phyloP scores from a whole-genome alignment of 495 filamentous ascomycete species.

The Penicillium arizonense region DNA sequence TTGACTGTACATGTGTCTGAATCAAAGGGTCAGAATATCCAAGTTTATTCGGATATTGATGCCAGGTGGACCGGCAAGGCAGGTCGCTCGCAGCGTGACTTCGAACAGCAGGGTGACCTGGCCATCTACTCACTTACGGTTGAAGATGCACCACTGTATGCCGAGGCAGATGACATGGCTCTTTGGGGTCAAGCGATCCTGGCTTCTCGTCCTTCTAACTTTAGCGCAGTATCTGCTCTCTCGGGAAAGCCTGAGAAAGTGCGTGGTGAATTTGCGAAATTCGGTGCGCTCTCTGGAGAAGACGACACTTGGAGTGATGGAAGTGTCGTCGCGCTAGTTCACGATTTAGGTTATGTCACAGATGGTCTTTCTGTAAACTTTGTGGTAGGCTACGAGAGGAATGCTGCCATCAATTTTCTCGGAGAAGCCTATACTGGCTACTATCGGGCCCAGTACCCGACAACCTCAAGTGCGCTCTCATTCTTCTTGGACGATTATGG shows the following conservation, averaged over 20 bases:
- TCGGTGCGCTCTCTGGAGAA: conserved; percentile 19
- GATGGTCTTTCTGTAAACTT: conserved; percentile 37
- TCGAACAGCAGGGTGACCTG: conserved; percentile 23
- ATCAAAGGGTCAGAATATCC: conserved; percentile 29
- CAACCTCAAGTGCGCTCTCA: conserved; percentile 31
- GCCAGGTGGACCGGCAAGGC: conserved; percentile 46
- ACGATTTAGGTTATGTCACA: conserved; percentile 40
- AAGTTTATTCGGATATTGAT: conserved; percentile 51
- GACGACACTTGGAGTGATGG: conserved; percentile 25
- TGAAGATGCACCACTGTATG: conserved; percentile 33
- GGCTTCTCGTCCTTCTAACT: conserved; percentile 24
- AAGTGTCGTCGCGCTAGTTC: conserved; percentile 37
- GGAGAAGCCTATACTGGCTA: conserved; percentile 44
- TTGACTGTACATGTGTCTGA: conserved; percentile 59
- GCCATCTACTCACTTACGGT: conserved; percentile 32
- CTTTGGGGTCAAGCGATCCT: conserved; percentile 42
- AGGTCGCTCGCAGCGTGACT: conserved; percentile 25
- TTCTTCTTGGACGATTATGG: conserved; percentile 47
- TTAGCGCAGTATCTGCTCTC: conserved; percentile 27
- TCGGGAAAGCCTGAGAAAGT: conserved; percentile 24
- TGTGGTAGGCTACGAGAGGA: conserved; percentile 46
- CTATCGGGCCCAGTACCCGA: conserved; percentile 36
- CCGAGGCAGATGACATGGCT: conserved; percentile 44
- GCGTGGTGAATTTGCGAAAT: conserved; percentile 21
- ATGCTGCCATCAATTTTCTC: conserved; percentile 48